Evolutionary conservation across 805 yeast genomes (phyloP), one percentile per base, ranked within the genome.

Genomic region (Hanseniaspora clermontiae): DNA sequence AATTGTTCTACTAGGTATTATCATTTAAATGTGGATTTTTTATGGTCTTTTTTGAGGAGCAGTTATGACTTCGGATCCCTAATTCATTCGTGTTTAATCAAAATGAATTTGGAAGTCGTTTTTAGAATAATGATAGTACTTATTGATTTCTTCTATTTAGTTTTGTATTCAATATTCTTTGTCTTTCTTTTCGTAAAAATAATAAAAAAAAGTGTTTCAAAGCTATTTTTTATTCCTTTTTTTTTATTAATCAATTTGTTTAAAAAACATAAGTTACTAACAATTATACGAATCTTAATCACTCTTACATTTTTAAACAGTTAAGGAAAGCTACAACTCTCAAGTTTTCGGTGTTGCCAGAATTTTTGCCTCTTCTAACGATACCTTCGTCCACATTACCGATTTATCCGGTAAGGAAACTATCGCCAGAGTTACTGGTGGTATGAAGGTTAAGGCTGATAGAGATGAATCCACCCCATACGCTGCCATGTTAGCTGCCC

Each of bases 401-500:
- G 99, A 93, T 82, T 81, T 90, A 70, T 87, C 97, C 71, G 99
- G 98, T 79, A 93, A 91, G 79, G 99, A 95, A 81, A 93, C 99
- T 80, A 91, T 93, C 74, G 84, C 96, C 81, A 89, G 97, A 81
- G 96, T 93, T 70, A 93, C 98, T 73, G 99, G 99, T 83, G 99
- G 98, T 80, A 93, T 93, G 98, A 93, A 93, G 84, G 99, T 93
- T 77, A 93, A 93, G 84, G 98, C 98, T 72, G 99, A 93, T 82
- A 88, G 97, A 82, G 99, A 95, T 77, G 98, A 93, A 84, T 91
- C 97, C 63, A 87, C 98, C 67, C 98, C 99, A 77, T 93, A 93
- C 86, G 99, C 99, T 74, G 98, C 97, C 73, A 93, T 93, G 98
- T 86, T 93, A 82, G 99, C 99, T 75, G 97, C 99, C 67, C 99